Percentiles rank a stretch among this genome's conserved stretches.
These are phyloP conservation scores for Pseudonitzschia delicatissima DNA, from an alignment of 108 stramenopile species.

Conservation along the genomic window DNA sequence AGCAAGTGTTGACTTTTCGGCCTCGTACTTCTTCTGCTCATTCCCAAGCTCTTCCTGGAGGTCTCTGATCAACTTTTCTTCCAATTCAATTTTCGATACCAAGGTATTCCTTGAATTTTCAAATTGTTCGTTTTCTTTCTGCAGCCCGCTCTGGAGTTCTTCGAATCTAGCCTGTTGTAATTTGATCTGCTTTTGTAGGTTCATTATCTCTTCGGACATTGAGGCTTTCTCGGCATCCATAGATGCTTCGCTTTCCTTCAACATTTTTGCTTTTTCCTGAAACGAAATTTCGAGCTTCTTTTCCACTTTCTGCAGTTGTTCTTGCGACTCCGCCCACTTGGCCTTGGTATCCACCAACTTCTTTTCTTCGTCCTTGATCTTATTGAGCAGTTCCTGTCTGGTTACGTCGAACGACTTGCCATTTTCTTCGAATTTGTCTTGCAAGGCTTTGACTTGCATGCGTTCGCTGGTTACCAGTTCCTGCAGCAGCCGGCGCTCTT, in stretches of 20 bases:
- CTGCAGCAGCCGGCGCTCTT: slow-evolving; percentile 29
- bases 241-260: slow-evolving; percentile 1
- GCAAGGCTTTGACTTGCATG: slow-evolving; percentile 19
- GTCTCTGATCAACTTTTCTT: slow-evolving; percentile 15
- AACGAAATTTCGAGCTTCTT: slow-evolving; percentile 12
- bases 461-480: slow-evolving; percentile 29
- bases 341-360: slow-evolving; percentile 10
- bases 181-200: neutral
- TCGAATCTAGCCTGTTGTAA: neutral
- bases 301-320: slow-evolving; percentile 12
- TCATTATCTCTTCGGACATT: neutral
- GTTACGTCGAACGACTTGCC: slow-evolving; percentile 23
- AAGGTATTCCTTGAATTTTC: slow-evolving; percentile 15
- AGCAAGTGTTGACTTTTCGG: slow-evolving; percentile 18
- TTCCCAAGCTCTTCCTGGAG: slow-evolving; percentile 7
- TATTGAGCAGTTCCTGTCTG: slow-evolving; percentile 17
- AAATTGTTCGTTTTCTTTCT: slow-evolving; percentile 21
- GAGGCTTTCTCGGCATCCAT: slow-evolving; percentile 7
- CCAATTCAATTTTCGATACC: slow-evolving; percentile 8
- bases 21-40: slow-evolving; percentile 21
- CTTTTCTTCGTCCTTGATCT: slow-evolving; percentile 21
- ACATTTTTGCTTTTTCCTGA: neutral
- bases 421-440: slow-evolving; percentile 15
- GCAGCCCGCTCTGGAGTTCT: slow-evolving; percentile 16
- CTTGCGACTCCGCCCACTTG: slow-evolving; percentile 19